Base-by-base conservation (phyloP, 163 green algal genomes). In the Scenedesmus sp. region DNA sequence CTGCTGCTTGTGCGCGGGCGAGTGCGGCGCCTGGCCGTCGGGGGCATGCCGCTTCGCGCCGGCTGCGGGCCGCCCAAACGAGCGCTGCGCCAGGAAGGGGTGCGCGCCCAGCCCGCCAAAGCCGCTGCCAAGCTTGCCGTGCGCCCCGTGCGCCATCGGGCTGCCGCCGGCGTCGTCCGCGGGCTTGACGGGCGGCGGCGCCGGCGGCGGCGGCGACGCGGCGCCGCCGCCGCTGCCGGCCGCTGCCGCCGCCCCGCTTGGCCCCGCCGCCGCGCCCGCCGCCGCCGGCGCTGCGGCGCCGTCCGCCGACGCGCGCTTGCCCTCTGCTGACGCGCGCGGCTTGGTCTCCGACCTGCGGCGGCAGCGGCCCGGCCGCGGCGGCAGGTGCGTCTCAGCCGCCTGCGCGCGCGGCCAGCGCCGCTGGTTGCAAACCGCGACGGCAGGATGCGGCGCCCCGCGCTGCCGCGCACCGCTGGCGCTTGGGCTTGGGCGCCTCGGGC, bases 401-500 rank as follows among this genome's bases (percentile, higher is more conserved):
- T 53, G 17, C 48, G 20, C 4, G 20, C 4, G 31, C 7, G 1
- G 1, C 48, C n/a, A n/a, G n/a, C n/a, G n/a, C n/a, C n/a, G n/a
- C n/a, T n/a, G n/a, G n/a, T n/a, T n/a, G n/a, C n/a, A n/a, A n/a
- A n/a, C n/a, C n/a, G n/a, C n/a, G n/a, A n/a, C n/a, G n/a, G n/a
- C n/a, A n/a, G n/a, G n/a, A n/a, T 51, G 2, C 31, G 7, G 24
- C 39, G 48, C 36, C 42, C 4, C 24, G 33, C 26, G 14, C 22
- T 24, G 51, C 44, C 22, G 18, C 22, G 22, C 73, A 88, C 83
- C 75, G 76, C 17, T 84, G 75, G 22, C 83, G 80, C 69, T 86
- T 86, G 10, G 75, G 60, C 63, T 85, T 87, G 15, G 84, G 81
- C 13, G 73, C 66, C 2, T 84, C 66, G 1, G 54, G 13, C 33